phyloP scores from a whole-genome alignment of 352 stramenopile genomes.

The Thalassiosira hispida region DNA sequence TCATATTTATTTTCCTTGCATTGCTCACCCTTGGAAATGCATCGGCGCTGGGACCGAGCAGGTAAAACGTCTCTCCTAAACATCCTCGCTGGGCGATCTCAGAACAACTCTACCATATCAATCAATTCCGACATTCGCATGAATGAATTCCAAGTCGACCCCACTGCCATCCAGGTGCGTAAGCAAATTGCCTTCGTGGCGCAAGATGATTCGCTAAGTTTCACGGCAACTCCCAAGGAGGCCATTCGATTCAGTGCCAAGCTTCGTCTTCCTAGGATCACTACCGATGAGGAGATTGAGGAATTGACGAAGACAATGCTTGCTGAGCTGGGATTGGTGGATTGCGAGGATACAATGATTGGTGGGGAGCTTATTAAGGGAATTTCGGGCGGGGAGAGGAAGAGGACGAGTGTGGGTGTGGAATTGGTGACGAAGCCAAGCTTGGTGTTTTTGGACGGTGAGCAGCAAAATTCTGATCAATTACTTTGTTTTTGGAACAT shows the following conservation, averaged over 20 bases:
- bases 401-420: conserved; percentile 91
- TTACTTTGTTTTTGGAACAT: neutral
- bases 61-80: conserved; percentile 86
- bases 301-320: conserved; percentile 76
- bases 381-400: conserved; percentile 92
- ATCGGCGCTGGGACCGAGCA: neutral
- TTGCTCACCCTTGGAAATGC: neutral
- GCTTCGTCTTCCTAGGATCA: conserved; percentile 77
- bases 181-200: conserved; percentile 86
- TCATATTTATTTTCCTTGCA: no score
- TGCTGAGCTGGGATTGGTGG: conserved; percentile 67
- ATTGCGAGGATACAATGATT: conserved; percentile 79
- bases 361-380: conserved; percentile 83
- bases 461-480: conserved; percentile 31
- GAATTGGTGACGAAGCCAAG: conserved; percentile 90
- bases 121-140: conserved; percentile 70
- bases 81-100: conserved; percentile 75
- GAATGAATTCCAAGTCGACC: conserved; percentile 72
- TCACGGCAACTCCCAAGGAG: conserved; percentile 90
- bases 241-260: conserved; percentile 90
- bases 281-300: conserved; percentile 65
- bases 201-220: conserved; percentile 91
- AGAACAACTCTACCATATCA: conserved; percentile 39
- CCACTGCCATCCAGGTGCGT: conserved; percentile 67
- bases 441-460: conserved; percentile 88